Conservation (phyloP, 2,329 filamentous ascomycete species). For the Neofusicoccum sp. region DNA sequence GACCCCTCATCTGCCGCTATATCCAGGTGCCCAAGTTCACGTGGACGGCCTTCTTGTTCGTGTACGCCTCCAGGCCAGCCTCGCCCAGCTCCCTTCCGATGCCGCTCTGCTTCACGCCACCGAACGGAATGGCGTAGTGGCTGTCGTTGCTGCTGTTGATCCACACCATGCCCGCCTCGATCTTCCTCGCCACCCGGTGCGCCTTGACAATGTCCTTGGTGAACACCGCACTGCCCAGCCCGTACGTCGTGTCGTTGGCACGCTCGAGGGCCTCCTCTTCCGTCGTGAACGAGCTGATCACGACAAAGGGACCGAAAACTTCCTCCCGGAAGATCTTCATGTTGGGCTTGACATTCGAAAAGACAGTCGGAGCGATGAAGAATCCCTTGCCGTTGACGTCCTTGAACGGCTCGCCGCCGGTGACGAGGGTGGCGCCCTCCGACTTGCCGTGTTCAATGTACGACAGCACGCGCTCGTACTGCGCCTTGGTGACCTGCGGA, state of each 20-base stretch:
- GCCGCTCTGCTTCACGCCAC: conserved; percentile 61
- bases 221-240: conserved; percentile 57
- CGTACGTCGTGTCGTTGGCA: conserved; percentile 49
- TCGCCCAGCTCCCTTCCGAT: conserved; percentile 62
- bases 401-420: conserved; percentile 46
- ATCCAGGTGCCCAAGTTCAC: conserved; percentile 48
- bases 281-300: conserved; percentile 59
- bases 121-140: conserved; percentile 52
- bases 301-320: conserved; percentile 63
- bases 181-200: conserved; percentile 43
- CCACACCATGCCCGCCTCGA: conserved; percentile 54
- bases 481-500: conserved; percentile 64
- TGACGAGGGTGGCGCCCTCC: conserved; percentile 53
- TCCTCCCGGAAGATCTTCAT: conserved; percentile 59
- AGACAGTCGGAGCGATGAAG: conserved; percentile 60
- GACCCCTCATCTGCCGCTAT: conserved; percentile 24
- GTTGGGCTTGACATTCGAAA: conserved; percentile 56
- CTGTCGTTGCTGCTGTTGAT: conserved; percentile 46
- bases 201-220: conserved; percentile 46
- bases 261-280: conserved; percentile 52
- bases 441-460: conserved; percentile 57
- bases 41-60: conserved; percentile 56
- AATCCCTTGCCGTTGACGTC: conserved; percentile 45
- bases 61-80: conserved; percentile 61
- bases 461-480: conserved; percentile 59